phyloP scores from a whole-genome alignment of 257 asterid genomes.

The Gardenia jasminoides region DNA sequence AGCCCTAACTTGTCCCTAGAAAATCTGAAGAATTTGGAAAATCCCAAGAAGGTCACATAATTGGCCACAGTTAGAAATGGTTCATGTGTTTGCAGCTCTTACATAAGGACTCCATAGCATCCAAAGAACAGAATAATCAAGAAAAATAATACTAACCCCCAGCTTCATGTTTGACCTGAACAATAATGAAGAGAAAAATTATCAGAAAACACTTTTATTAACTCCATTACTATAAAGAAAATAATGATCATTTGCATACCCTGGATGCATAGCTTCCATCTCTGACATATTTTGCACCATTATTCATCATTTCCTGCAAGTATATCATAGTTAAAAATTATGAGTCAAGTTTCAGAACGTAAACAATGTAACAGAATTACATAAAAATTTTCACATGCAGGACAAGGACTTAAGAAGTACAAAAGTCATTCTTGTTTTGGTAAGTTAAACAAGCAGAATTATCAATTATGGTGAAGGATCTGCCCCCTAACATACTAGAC shows the following conservation, averaged over 20 bases:
- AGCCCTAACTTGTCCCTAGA: neutral
- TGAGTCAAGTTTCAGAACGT: neutral
- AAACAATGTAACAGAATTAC: neutral
- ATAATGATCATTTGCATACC: constrained; percentile 13
- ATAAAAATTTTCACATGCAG: neutral
- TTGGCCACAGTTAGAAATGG: neutral
- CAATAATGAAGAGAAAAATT: constrained; percentile 13
- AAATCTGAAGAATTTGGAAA: neutral
- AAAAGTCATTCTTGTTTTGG: neutral
- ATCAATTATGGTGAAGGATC: neutral
- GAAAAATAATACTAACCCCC: constrained; percentile 45
- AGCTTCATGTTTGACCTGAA: constrained; percentile 52
- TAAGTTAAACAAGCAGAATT: neutral
- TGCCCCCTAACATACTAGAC: neutral
- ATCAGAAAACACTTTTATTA: constrained; percentile 4
- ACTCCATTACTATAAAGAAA: constrained; percentile 14
- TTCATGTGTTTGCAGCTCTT: neutral
- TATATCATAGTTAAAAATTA: neutral
- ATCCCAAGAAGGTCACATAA: constrained; percentile 1
- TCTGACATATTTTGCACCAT: constrained; percentile 12
- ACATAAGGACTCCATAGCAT: constrained; percentile 3
- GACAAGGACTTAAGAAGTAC: neutral
- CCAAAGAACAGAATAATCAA: neutral
- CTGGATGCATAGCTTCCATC: constrained; percentile 6
- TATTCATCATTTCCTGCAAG: constrained; percentile 23